Percentiles rank a stretch among this genome's conserved stretches.
Evolutionary conservation across 805 yeast genomes (phyloP).

Genomic region (Metahyphopichia silvanorum): DNA sequence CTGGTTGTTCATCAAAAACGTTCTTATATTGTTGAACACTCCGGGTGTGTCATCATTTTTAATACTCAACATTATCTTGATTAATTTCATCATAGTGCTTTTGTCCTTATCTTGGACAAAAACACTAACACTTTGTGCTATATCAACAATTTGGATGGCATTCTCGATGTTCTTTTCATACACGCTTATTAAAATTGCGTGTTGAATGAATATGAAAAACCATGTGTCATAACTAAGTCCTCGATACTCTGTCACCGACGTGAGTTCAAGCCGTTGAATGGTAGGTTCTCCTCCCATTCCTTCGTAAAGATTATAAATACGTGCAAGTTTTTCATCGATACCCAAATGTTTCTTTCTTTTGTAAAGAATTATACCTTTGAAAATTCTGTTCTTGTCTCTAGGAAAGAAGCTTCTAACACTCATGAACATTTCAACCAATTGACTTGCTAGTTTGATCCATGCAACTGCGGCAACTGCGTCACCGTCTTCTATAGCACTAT

Average conservation of each 20-base stretch:
- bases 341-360: slow-evolving; percentile 60
- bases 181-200: slow-evolving; percentile 64
- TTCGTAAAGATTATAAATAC: slow-evolving; percentile 64
- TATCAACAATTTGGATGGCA: slow-evolving; percentile 53
- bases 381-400: slow-evolving; percentile 64
- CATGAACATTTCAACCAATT: slow-evolving; percentile 77
- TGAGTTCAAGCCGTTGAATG: slow-evolving; percentile 16
- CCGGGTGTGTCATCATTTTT: slow-evolving; percentile 45
- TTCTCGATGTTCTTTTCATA: slow-evolving; percentile 61
- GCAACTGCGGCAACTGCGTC: slow-evolving; percentile 63
- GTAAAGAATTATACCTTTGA: slow-evolving; percentile 64
- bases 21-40: slow-evolving; percentile 58
- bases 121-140: slow-evolving; percentile 75
- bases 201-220: slow-evolving; percentile 82
- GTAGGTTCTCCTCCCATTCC: slow-evolving; percentile 39
- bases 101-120: slow-evolving; percentile 65
- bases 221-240: slow-evolving; percentile 77
- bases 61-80: slow-evolving; percentile 60
- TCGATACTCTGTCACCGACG: slow-evolving; percentile 60
- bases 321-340: slow-evolving; percentile 68
- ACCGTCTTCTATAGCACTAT: slow-evolving; percentile 25
- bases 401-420: slow-evolving; percentile 77
- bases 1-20: slow-evolving; percentile 63
- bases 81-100: slow-evolving; percentile 58
- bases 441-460: slow-evolving; percentile 84